Evolutionary conservation across 495 filamentous ascomycete species (phyloP).

Genomic region (Gamarada debralockiae): DNA sequence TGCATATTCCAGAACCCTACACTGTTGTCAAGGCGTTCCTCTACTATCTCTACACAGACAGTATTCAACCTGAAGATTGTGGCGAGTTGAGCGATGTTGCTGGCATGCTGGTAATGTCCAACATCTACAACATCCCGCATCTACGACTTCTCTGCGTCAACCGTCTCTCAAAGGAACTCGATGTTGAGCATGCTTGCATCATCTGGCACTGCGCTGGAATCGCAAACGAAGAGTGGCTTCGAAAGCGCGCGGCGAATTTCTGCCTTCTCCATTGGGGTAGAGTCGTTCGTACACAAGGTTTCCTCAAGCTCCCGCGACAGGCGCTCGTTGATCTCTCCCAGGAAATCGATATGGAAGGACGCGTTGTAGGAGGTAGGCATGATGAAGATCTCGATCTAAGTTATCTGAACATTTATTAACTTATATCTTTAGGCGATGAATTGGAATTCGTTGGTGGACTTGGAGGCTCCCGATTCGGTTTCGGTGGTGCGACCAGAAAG

Average conservation of each 20-base stretch:
- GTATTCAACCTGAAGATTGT: slow-evolving; percentile 63
- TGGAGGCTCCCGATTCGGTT: slow-evolving; percentile 55
- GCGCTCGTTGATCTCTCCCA: slow-evolving; percentile 88
- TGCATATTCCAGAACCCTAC: slow-evolving; percentile 97
- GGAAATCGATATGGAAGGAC: slow-evolving; percentile 85
- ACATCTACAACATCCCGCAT: slow-evolving; percentile 93
- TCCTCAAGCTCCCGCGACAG: slow-evolving; percentile 69
- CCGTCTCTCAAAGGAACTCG: slow-evolving; percentile 80
- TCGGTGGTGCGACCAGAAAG: slow-evolving; percentile 48
- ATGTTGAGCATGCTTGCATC: slow-evolving; percentile 90
- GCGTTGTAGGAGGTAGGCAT: slow-evolving; percentile 67
- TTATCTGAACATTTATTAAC: slow-evolving; percentile 16
- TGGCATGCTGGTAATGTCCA: slow-evolving; percentile 94
- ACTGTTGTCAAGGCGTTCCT: slow-evolving; percentile 91
- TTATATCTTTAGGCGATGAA: slow-evolving; percentile 45
- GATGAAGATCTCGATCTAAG: neutral
- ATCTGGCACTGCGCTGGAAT: slow-evolving; percentile 92
- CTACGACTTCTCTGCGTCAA: slow-evolving; percentile 87
- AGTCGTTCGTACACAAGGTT: slow-evolving; percentile 82
- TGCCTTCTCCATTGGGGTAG: slow-evolving; percentile 94
- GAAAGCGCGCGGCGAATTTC: slow-evolving; percentile 79
- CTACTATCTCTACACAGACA: slow-evolving; percentile 95
- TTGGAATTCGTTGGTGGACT: slow-evolving; percentile 74
- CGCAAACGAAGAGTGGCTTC: slow-evolving; percentile 89
- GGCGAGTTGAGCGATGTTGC: slow-evolving; percentile 79